These are phyloP conservation scores for Penicillium freii DNA, from an alignment of 2,329 filamentous ascomycete genomes.

Conservation along the genomic window DNA sequence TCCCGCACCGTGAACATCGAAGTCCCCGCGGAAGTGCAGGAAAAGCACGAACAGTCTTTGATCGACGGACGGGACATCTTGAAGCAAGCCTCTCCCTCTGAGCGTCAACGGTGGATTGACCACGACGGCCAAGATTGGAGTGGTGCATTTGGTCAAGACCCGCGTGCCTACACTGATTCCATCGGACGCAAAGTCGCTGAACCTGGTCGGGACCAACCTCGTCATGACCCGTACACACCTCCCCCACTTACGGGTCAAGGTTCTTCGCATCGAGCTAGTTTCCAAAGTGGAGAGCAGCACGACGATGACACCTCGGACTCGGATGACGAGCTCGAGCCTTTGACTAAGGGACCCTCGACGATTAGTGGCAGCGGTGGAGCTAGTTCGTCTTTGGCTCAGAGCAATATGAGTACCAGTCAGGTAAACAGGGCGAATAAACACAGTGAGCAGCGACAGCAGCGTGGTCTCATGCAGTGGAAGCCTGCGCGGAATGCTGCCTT, in stretches of 20 bases:
- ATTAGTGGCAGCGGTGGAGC: slow-evolving; percentile 13
- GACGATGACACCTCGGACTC: slow-evolving; percentile 18
- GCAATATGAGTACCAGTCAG: slow-evolving; percentile 11
- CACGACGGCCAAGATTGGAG: slow-evolving; percentile 83
- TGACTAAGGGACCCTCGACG: slow-evolving; percentile 16
- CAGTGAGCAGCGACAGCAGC: slow-evolving; percentile 74
- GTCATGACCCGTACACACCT: slow-evolving; percentile 52
- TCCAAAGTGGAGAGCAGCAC: slow-evolving; percentile 13
- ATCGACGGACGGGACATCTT: slow-evolving; percentile 78
- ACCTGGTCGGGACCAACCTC: slow-evolving; percentile 53
- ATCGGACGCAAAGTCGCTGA: slow-evolving; percentile 55
- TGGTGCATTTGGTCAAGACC: slow-evolving; percentile 79
- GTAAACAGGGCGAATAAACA: slow-evolving; percentile 42
- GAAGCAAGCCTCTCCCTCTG: slow-evolving; percentile 62
- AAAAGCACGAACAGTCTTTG: slow-evolving; percentile 78
- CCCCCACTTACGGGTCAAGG: slow-evolving; percentile 36
- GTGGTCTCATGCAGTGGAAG: slow-evolving; percentile 93
- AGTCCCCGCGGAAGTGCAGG: slow-evolving; percentile 68
- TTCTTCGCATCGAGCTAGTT: not conserved
- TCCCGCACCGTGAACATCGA: slow-evolving; percentile 67
- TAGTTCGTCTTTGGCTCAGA: slow-evolving; percentile 17
- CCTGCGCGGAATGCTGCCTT: slow-evolving; percentile 83
- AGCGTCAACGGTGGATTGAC: slow-evolving; percentile 72
- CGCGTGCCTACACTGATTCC: slow-evolving; percentile 58
- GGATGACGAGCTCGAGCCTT: not conserved